Evolutionary conservation across 2,329 filamentous ascomycete genomes (phyloP).

Genomic region (Nemania sp.): DNA sequence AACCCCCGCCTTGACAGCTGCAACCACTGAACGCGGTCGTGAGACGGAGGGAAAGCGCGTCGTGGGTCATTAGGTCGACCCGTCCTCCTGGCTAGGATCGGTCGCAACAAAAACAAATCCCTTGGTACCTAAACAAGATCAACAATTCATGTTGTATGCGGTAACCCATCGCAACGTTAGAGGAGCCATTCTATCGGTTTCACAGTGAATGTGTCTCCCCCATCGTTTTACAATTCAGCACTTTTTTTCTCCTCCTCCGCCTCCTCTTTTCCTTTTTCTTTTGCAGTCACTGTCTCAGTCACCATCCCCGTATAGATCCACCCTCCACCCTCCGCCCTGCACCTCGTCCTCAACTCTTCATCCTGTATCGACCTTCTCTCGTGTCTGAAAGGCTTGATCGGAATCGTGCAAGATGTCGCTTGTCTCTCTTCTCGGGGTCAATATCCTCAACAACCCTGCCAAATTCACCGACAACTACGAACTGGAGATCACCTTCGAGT

Average conservation of each 20-base stretch:
- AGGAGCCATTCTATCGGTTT: background rate
- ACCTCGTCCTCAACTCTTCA: background rate
- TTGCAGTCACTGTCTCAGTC: no score
- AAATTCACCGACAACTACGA: constrained; percentile 91
- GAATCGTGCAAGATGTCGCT: constrained; percentile 73
- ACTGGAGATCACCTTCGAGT: constrained; percentile 99
- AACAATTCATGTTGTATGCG: constrained; percentile 3
- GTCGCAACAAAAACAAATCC: constrained; percentile 19
- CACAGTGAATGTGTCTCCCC: background rate
- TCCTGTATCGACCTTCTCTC: background rate
- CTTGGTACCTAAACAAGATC: background rate
- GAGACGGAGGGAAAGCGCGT: constrained; percentile 24
- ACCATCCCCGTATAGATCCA: no score
- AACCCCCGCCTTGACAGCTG: constrained; percentile 23
- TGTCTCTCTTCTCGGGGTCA: constrained; percentile 92
- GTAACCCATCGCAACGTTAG: background rate
- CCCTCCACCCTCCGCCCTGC: background rate
- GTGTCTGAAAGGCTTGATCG: constrained; percentile 4
- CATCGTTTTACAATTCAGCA: background rate
- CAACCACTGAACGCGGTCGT: constrained; percentile 40
- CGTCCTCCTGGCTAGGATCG: background rate
- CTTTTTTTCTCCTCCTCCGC: background rate
- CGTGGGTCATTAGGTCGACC: background rate
- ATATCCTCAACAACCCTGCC: constrained; percentile 96
- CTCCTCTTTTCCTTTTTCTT: background rate